Conservation (phyloP, 2,329 filamentous ascomycete genomes). For the Rhexocercosporidium sp. region DNA sequence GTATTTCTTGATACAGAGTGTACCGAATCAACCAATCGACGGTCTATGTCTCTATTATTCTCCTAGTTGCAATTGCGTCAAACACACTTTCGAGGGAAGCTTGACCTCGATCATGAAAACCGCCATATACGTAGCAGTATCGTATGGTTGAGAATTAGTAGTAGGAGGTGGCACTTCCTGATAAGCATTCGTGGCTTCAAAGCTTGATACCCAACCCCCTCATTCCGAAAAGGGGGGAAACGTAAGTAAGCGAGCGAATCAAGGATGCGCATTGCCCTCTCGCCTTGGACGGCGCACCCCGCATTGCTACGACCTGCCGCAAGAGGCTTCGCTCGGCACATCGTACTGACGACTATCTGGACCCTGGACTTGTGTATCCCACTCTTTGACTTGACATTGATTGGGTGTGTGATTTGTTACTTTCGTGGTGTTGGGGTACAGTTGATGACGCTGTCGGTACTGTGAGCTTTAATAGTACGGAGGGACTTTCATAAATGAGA, state of each 20-base stretch:
- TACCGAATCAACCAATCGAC: no score
- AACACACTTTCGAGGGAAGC: no score
- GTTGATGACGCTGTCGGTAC: no score
- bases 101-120: no score
- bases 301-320: slow-evolving; percentile 6
- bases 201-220: neutral
- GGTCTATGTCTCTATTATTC: neutral
- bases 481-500: no score
- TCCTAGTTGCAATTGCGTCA: neutral
- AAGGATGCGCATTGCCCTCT: neutral
- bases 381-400: neutral
- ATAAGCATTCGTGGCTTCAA: slow-evolving; percentile 1
- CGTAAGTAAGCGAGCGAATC: neutral
- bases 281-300: neutral
- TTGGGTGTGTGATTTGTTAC: no score
- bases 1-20: no score
- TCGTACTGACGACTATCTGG: neutral
- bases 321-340: neutral
- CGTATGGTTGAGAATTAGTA: no score
- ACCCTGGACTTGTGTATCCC: neutral
- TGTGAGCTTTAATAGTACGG: no score
- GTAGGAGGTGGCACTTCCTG: neutral
- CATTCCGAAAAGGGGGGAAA: neutral
- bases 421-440: no score
- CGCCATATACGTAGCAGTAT: no score